phyloP scores from a whole-genome alignment of 192 early-diverging fungal species.

The Coemansia sp. region DNA sequence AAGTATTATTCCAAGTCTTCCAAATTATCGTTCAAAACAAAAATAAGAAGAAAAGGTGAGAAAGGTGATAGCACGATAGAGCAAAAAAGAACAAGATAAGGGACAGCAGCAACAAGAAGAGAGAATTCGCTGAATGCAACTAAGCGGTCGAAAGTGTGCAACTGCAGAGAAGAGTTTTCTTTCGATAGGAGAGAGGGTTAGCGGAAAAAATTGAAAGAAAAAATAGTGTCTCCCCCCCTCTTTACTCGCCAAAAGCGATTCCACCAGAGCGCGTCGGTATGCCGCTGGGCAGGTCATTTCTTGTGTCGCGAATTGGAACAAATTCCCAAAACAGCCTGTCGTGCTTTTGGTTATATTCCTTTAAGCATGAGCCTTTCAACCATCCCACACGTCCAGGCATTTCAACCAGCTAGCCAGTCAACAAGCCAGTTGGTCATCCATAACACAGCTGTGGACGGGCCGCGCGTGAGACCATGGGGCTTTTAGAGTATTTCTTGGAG shows the following conservation, averaged over 20 bases:
- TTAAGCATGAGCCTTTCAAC: not conserved
- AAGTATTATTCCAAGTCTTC: not conserved
- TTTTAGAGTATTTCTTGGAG: not conserved
- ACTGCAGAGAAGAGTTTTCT: not conserved
- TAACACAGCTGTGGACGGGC: not conserved
- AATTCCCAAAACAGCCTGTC: not conserved
- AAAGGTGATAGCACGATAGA: not conserved
- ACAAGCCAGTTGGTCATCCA: not conserved
- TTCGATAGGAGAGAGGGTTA: not conserved
- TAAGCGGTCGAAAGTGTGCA: not conserved
- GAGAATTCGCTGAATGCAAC: not conserved
- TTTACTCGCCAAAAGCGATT: not conserved
- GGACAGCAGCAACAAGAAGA: not conserved
- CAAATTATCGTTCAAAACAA: conserved; percentile 3
- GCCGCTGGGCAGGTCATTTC: not conserved
- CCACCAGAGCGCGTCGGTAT: not conserved
- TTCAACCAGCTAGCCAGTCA: not conserved
- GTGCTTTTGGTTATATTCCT: not conserved
- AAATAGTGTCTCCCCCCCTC: not conserved
- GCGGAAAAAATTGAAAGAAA: not conserved
- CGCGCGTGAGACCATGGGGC: not conserved
- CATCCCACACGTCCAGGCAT: not conserved
- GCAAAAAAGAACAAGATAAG: not conserved
- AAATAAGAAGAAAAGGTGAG: not conserved
- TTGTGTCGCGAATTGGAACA: not conserved